A percentile compares a stretch with the other conserved stretches of the same genome.
These are phyloP conservation scores for Penicillium sp. DNA, from an alignment of 2,329 filamentous ascomycete genomes.

Conservation along the genomic window DNA sequence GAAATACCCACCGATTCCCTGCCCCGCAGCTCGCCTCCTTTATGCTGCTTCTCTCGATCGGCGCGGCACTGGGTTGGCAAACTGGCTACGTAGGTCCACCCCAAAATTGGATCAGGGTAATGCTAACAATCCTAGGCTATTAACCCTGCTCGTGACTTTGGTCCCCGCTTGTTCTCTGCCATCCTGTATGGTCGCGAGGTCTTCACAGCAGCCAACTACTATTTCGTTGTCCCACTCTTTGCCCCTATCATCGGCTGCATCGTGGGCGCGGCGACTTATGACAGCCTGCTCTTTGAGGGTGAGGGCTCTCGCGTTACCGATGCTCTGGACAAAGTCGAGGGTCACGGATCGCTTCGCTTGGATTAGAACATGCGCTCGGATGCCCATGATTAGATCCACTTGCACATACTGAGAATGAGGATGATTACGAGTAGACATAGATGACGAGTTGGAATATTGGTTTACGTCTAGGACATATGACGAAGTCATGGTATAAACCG, in stretches of 20 bases:
- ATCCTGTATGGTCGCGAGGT: conserved; percentile 33
- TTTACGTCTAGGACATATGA: no score
- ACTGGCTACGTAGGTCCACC: conserved; percentile 33
- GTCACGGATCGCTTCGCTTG: conserved; percentile 25
- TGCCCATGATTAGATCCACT: not conserved
- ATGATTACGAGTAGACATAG: not conserved
- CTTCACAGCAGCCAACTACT: conserved; percentile 29
- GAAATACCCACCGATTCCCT: conserved; percentile 27
- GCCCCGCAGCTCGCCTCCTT: conserved; percentile 31
- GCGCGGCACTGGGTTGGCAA: conserved; percentile 36
- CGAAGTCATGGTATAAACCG: no score
- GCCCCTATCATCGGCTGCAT: conserved; percentile 31
- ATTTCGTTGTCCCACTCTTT: conserved; percentile 33
- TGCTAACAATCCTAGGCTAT: conserved; percentile 25
- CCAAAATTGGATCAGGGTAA: no score
- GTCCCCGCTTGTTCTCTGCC: conserved; percentile 33
- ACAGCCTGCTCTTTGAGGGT: conserved; percentile 30
- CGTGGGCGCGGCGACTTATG: conserved; percentile 30
- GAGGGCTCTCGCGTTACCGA: conserved; percentile 34
- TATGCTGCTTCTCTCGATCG: conserved; percentile 30
- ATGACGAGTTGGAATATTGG: not conserved
- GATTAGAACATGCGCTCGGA: conserved; percentile 9
- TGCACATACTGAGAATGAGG: not conserved
- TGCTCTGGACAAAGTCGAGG: conserved; percentile 26
- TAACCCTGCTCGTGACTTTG: conserved; percentile 35